A percentile compares a stretch with the other conserved stretches of the same genome.
phyloP scores from a whole-genome alignment of 192 early-diverging fungal genomes.

The Backusella australiensis region DNA sequence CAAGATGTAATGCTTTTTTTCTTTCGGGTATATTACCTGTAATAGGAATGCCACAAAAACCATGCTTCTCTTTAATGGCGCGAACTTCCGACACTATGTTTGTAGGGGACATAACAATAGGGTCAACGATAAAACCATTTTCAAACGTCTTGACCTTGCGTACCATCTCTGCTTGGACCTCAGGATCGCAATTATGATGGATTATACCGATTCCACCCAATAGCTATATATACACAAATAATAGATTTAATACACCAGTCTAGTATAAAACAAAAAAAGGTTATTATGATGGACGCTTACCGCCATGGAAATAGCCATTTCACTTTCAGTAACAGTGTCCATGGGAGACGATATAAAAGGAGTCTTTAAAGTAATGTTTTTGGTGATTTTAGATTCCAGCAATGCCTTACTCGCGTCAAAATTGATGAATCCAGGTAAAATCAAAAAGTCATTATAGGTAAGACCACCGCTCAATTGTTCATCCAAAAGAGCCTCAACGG shows the following conservation, averaged over 20 bases:
- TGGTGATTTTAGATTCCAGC: conserved; percentile 86
- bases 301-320: conserved; percentile 99
- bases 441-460: conserved; percentile 98
- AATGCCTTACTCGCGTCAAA: conserved; percentile 81
- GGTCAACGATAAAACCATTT: conserved; percentile 98
- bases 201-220: conserved; percentile 96
- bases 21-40: conserved; percentile 56
- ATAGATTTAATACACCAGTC: no score
- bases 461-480: conserved; percentile 78
- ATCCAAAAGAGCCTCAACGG: conserved; percentile 83
- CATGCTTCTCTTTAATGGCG: conserved; percentile 80
- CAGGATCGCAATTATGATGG: conserved; percentile 95
- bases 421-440: conserved; percentile 94
- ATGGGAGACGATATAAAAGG: conserved; percentile 95
- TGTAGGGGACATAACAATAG: conserved; percentile 78
- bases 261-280: neutral
- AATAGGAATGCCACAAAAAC: conserved; percentile 97
- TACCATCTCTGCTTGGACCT: conserved; percentile 98
- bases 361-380: conserved; percentile 87
- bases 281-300: conserved; percentile 43
- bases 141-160: conserved; percentile 97
- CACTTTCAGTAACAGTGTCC: conserved; percentile 98
- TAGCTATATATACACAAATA: conserved; percentile 39
- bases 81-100: conserved; percentile 86
- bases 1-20: neutral